A percentile compares a stretch with the other conserved stretches of the same genome.
Evolutionary conservation across 441 rosid species (phyloP).

Genomic region (Mallotus japonicus): DNA sequence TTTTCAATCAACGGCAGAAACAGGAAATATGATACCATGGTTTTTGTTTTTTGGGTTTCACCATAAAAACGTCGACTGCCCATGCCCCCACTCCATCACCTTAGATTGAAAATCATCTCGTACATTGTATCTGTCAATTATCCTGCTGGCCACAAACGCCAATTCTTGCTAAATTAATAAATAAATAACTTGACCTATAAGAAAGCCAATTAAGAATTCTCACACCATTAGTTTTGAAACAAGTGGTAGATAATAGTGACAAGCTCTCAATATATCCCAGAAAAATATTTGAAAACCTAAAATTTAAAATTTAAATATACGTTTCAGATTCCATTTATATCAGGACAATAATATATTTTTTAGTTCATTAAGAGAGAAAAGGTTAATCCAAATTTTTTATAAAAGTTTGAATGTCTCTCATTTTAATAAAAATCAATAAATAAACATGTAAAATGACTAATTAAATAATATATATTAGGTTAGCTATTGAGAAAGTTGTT

Average conservation of each 20-base stretch:
- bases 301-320: too few relatives aligned
- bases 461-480: neutral
- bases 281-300: neutral
- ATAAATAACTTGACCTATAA: neutral
- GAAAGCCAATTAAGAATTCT: neutral
- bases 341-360: too few relatives aligned
- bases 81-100: neutral
- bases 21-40: neutral
- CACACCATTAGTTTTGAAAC: neutral
- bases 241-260: neutral
- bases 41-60: neutral
- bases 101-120: neutral
- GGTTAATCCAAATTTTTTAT: too few relatives aligned
- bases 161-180: neutral
- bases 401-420: too few relatives aligned
- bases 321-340: too few relatives aligned
- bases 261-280: neutral
- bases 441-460: neutral
- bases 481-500: neutral
- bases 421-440: too few relatives aligned
- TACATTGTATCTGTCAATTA: constrained; percentile 12
- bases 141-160: neutral
- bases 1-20: neutral
- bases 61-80: neutral
- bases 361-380: too few relatives aligned